Conservation (phyloP, 129 eudicot genomes). For the Chrysanthemum lavandulifolium region DNA sequence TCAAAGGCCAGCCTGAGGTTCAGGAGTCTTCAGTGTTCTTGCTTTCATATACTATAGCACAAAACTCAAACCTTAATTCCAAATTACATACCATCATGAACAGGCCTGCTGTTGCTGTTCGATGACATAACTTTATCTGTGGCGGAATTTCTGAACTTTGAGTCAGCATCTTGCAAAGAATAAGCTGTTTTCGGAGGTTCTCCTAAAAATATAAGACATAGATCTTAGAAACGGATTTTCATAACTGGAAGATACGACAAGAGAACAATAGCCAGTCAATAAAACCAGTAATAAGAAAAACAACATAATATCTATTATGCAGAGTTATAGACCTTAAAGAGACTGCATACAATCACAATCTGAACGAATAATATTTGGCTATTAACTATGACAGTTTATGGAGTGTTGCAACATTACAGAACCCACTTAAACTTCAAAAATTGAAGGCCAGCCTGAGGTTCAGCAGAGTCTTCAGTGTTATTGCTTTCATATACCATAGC, state of each 20-base stretch:
- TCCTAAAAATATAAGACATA: conserved; percentile 34
- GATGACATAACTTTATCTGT: conserved; percentile 30
- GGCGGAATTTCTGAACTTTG: conserved; percentile 27
- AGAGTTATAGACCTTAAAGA: too few species aligned
- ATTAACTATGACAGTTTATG: too few species aligned
- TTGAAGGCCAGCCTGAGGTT: too few species aligned
- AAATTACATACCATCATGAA: conserved; percentile 36
- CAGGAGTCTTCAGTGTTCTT: too few species aligned
- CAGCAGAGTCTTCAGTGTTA: too few species aligned
- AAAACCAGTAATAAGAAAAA: not conserved
- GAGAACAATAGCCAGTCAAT: conserved; percentile 2
- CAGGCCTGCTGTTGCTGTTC: conserved; percentile 40
- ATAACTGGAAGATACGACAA: conserved; percentile 6
- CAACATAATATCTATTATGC: not conserved
- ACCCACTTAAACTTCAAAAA: too few species aligned
- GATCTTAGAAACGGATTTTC: not conserved
- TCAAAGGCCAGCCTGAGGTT: too few species aligned
- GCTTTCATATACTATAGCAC: too few species aligned
- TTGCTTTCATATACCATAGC: too few species aligned
- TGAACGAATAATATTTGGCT: too few species aligned
- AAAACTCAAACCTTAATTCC: not conserved
- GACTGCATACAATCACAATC: too few species aligned
- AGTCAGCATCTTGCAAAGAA: conserved; percentile 29
- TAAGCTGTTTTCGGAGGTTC: conserved; percentile 31
- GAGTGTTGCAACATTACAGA: too few species aligned